These are phyloP conservation scores for Dittrichia graveolens DNA, from an alignment of 129 eudicot species.

Conservation along the genomic window DNA sequence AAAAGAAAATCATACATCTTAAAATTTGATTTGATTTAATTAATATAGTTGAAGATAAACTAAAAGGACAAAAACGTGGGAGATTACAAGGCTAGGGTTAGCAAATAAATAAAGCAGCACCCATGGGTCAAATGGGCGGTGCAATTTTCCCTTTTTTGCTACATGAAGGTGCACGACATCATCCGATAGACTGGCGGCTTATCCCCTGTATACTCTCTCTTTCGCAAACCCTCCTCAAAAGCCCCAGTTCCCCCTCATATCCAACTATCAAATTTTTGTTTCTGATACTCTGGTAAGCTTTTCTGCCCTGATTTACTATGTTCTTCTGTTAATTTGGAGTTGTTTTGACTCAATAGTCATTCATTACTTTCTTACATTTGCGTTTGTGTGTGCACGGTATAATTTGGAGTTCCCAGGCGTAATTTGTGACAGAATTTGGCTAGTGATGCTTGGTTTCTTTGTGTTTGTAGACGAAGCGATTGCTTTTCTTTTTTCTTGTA, in stretches of 20 bases:
- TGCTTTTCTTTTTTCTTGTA: constrained; percentile 5
- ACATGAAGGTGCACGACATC: constrained; percentile 33
- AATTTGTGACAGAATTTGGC: not conserved
- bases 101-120: not conserved
- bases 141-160: not conserved
- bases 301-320: constrained; percentile 3
- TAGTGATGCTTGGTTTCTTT: not conserved
- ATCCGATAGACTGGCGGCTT: constrained; percentile 40
- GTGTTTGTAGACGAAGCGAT: not conserved
- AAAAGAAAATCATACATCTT: no score
- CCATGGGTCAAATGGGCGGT: constrained; percentile 1
- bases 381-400: constrained; percentile 1
- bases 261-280: not conserved
- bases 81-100: constrained; percentile 37
- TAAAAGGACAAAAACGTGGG: constrained; percentile 25
- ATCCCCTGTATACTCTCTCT: not conserved
- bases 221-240: constrained; percentile 5
- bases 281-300: constrained; percentile 22
- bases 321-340: constrained; percentile 3
- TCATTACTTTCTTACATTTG: constrained; percentile 10
- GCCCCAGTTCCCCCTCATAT: constrained; percentile 8
- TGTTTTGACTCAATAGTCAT: constrained; percentile 2
- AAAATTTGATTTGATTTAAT: no score
- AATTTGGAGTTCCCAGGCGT: not conserved
- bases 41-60: not conserved